A percentile compares a stretch with the other conserved stretches of the same genome.
Conservation (phyloP, 805 yeast genomes). For the Yarrowia yakushimensis region DNA sequence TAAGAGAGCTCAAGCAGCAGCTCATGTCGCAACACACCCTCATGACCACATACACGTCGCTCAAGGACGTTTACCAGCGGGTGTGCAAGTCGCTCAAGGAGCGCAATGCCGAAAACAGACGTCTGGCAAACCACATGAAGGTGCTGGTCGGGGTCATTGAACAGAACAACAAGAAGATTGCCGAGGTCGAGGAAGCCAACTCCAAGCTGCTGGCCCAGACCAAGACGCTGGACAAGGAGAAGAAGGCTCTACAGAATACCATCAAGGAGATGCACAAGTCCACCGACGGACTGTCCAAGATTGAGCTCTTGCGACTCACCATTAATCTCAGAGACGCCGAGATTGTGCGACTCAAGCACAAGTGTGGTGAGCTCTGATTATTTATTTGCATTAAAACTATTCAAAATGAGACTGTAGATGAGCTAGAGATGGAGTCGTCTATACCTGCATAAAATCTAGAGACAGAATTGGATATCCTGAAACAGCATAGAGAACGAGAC, state of each 20-base stretch:
- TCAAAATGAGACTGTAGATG: not conserved
- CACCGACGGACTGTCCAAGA: constrained; percentile 22
- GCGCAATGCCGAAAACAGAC: constrained; percentile 11
- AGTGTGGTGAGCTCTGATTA: constrained; percentile 25
- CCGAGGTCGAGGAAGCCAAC: not conserved
- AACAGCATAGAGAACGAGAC: no score
- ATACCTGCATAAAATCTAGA: no score
- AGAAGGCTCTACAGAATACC: constrained; percentile 21
- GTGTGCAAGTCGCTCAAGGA: constrained; percentile 30
- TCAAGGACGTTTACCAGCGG: constrained; percentile 33
- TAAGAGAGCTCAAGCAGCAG: constrained; percentile 29
- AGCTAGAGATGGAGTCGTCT: no score
- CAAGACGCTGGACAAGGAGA: constrained; percentile 11
- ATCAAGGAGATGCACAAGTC: constrained; percentile 19
- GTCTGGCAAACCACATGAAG: constrained; percentile 16
- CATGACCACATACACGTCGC: constrained; percentile 33
- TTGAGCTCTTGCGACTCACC: constrained; percentile 18
- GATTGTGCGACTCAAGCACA: constrained; percentile 16
- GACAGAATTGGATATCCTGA: no score
- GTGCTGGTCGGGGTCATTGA: constrained; percentile 15
- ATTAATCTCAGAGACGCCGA: constrained; percentile 20
- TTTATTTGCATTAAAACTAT: constrained; percentile 12
- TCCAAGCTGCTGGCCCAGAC: not conserved
- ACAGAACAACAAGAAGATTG: constrained; percentile 13
- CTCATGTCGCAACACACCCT: constrained; percentile 33